Evolutionary conservation across 108 stramenopile genomes (phyloP).

Genomic region (Chaetoceros muelleri): DNA sequence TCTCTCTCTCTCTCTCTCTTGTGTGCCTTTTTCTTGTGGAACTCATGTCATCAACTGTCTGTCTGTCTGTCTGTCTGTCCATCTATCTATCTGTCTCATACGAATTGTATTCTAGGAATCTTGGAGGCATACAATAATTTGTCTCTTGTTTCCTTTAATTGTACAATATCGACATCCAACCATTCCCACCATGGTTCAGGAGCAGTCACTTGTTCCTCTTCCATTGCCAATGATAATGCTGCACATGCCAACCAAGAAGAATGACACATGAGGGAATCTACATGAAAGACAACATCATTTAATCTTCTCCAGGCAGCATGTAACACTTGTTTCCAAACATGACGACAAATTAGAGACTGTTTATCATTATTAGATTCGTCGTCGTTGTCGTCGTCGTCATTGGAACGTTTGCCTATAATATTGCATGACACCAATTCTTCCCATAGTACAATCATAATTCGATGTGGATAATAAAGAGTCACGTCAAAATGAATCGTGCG

Average conservation of each 20-base stretch:
- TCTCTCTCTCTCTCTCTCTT: no score
- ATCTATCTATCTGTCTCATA: no score
- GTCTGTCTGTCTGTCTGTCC: no score
- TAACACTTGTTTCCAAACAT: conserved; percentile 14
- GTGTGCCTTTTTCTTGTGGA: no score
- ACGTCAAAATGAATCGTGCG: conserved; percentile 69
- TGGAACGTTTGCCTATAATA: background rate
- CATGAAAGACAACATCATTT: conserved; percentile 46
- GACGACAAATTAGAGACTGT: conserved; percentile 12
- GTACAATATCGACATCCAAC: background rate
- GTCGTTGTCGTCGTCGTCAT: background rate
- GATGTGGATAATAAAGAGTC: conserved; percentile 58
- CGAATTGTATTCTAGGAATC: no score
- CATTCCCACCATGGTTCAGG: background rate
- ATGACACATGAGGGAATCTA: conserved; percentile 20
- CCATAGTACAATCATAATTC: conserved; percentile 38
- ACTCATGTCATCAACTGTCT: no score
- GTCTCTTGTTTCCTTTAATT: background rate
- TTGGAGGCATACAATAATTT: background rate
- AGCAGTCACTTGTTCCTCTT: conserved; percentile 1
- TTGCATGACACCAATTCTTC: conserved; percentile 23
- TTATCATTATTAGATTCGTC: conserved; percentile 1
- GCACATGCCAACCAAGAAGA: conserved; percentile 39
- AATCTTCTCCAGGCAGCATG: conserved; percentile 23
- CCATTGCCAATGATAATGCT: conserved; percentile 33